Evolutionary conservation across 2,329 filamentous ascomycete genomes (phyloP).

Genomic region (Chlorencoelia australis): DNA sequence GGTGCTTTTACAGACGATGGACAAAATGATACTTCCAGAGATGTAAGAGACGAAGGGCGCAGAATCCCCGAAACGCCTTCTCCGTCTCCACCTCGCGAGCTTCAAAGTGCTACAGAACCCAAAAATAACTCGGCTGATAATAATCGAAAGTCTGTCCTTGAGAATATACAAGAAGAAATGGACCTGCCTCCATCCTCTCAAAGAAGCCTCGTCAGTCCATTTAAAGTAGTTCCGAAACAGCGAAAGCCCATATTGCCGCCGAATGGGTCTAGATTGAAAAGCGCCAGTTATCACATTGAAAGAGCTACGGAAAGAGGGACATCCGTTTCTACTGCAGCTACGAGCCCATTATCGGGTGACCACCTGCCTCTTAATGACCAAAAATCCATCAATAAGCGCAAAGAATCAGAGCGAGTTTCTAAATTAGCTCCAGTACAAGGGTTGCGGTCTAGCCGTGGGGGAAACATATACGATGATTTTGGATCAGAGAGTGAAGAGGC

Average conservation of each 20-base stretch:
- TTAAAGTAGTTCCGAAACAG: too few relatives aligned
- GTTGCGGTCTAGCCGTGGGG: constrained; percentile 6
- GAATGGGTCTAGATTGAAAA: constrained; percentile 12
- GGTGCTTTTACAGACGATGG: constrained; percentile 9
- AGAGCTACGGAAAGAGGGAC: constrained; percentile 17
- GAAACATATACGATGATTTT: constrained; percentile 21
- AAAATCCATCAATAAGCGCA: constrained; percentile 6
- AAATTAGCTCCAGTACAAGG: too few relatives aligned
- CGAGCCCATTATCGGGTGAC: constrained; percentile 18
- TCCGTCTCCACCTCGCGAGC: constrained; percentile 11
- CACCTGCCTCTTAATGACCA: constrained; percentile 4
- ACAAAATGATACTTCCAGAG: constrained; percentile 5
- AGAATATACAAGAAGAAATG: constrained; percentile 3
- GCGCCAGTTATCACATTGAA: constrained; percentile 20
- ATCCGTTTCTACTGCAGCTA: constrained; percentile 22
- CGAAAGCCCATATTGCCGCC: constrained; percentile 1
- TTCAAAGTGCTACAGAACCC: constrained; percentile 2
- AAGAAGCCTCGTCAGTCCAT: constrained; percentile 6
- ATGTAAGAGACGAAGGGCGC: constrained; percentile 17
- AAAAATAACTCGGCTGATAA: constrained; percentile 14
- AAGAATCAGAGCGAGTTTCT: constrained; percentile 6
- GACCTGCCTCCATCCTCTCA: constrained; percentile 5
- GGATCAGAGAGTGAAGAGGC: constrained; percentile 13
- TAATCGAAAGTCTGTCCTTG: constrained; percentile 10
- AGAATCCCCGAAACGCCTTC: constrained; percentile 16